Evolutionary conservation across 129 eudicot genomes (phyloP).

Genomic region (Chrysanthemum lavandulifolium): DNA sequence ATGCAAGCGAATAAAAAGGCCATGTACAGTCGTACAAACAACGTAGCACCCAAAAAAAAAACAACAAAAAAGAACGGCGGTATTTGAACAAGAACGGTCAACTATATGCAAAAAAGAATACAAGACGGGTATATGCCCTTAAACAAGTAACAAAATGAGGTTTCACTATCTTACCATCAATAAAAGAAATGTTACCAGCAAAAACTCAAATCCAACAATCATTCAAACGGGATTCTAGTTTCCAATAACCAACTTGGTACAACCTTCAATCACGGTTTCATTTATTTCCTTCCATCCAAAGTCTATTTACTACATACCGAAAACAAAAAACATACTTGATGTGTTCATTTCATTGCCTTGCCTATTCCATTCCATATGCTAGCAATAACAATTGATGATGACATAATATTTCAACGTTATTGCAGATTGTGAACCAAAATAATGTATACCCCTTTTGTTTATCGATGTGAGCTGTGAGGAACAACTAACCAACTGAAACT

Average conservation of each 20-base stretch:
- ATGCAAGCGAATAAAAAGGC: too few relatives aligned
- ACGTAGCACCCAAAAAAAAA: too few relatives aligned
- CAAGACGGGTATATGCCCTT: too few relatives aligned
- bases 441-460: constrained; percentile 7
- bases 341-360: background rate
- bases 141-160: too few relatives aligned
- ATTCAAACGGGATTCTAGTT: background rate
- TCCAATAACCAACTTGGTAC: background rate
- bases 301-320: background rate
- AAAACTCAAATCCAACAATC: background rate
- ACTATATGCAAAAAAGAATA: too few relatives aligned
- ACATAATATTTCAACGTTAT: constrained; percentile 1
- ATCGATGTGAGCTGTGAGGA: constrained; percentile 6
- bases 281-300: background rate
- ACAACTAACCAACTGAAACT: constrained; percentile 4
- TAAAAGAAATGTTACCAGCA: too few relatives aligned
- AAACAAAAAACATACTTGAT: constrained; percentile 4
- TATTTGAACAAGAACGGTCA: too few relatives aligned
- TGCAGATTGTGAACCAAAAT: constrained; percentile 11
- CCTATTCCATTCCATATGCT: constrained; percentile 6
- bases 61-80: too few relatives aligned
- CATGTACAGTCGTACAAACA: too few relatives aligned
- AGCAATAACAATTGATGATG: constrained; percentile 7
- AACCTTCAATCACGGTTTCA: background rate
- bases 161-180: too few relatives aligned